phyloP scores from a whole-genome alignment of 176 grass and related monocot species.

The Neostapfia colusana region DNA sequence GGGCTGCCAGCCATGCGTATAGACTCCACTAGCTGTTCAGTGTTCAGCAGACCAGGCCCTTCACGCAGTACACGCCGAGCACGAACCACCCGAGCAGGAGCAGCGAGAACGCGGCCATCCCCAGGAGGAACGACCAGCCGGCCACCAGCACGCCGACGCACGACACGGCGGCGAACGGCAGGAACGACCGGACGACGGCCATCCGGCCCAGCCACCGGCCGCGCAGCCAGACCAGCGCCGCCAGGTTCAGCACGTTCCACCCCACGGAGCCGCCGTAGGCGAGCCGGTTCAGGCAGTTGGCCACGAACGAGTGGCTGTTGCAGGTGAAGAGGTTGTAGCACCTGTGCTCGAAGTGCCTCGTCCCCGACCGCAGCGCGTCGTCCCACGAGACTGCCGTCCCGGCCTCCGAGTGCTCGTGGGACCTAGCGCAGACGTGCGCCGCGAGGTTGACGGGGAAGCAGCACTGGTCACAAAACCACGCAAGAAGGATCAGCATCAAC shows the following conservation, averaged over 20 bases:
- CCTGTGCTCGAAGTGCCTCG: slow-evolving; percentile 66
- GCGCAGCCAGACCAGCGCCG: slow-evolving; percentile 58
- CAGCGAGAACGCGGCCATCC: slow-evolving; percentile 63
- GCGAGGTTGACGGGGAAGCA: slow-evolving; percentile 68
- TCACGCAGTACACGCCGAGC: slow-evolving; percentile 61
- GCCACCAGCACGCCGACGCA: slow-evolving; percentile 61
- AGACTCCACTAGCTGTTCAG: background rate
- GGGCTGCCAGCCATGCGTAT: background rate
- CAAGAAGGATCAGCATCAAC: background rate
- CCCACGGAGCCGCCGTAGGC: slow-evolving; percentile 53
- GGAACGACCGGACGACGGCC: slow-evolving; percentile 53
- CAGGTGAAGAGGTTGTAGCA: slow-evolving; percentile 89
- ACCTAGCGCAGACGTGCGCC: slow-evolving; percentile 48
- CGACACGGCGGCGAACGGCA: slow-evolving; percentile 50
- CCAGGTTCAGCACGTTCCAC: slow-evolving; percentile 67
- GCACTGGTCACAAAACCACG: slow-evolving; percentile 52
- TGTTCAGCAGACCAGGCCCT: slow-evolving; percentile 52
- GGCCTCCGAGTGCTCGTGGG: slow-evolving; percentile 59
- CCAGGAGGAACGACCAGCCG: slow-evolving; percentile 70
- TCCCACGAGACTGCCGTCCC: slow-evolving; percentile 76
- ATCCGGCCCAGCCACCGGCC: slow-evolving; percentile 60
- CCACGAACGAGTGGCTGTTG: slow-evolving; percentile 73
- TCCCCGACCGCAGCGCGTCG: slow-evolving; percentile 48
- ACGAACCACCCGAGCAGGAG: slow-evolving; percentile 70
- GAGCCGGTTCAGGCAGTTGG: slow-evolving; percentile 64